phyloP scores from a whole-genome alignment of 768 basidiomycete species.

The Lenzites betulinus region DNA sequence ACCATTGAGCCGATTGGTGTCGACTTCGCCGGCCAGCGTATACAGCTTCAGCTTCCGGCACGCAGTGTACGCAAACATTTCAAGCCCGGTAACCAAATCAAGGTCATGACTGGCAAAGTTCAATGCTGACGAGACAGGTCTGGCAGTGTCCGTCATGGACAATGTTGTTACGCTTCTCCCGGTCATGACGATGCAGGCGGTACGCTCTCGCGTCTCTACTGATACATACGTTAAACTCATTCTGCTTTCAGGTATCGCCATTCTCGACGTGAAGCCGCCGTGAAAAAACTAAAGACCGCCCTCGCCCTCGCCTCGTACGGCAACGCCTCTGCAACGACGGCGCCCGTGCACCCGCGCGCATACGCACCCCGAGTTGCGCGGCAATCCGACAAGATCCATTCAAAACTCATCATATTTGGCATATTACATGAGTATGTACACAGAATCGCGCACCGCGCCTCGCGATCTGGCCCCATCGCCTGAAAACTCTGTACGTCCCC shows the following conservation, averaged over 20 bases:
- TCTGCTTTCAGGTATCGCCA: slow-evolving; percentile 73
- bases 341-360: too few species aligned
- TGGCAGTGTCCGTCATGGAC: slow-evolving; percentile 89
- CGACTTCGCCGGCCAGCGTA: slow-evolving; percentile 84
- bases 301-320: slow-evolving; percentile 96
- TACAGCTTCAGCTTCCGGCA: slow-evolving; percentile 85
- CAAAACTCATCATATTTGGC: too few species aligned
- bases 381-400: too few species aligned
- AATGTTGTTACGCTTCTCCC: slow-evolving; percentile 94
- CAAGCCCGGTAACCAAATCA: slow-evolving; percentile 97
- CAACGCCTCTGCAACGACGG: too few species aligned
- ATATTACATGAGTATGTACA: too few species aligned
- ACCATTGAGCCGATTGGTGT: slow-evolving; percentile 77
- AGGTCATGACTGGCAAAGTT: slow-evolving; percentile 95
- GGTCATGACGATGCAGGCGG: slow-evolving; percentile 98
- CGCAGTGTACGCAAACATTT: slow-evolving; percentile 92
- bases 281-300: slow-evolving; percentile 83
- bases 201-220: slow-evolving; percentile 33
- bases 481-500: too few species aligned
- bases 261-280: slow-evolving; percentile 98
- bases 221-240: background rate
- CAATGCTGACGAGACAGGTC: slow-evolving; percentile 94
- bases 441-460: too few species aligned
- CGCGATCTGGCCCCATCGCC: too few species aligned
- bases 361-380: too few species aligned